Conservation (phyloP, 2,329 filamentous ascomycete genomes). For the Fusarium denticulatum region DNA sequence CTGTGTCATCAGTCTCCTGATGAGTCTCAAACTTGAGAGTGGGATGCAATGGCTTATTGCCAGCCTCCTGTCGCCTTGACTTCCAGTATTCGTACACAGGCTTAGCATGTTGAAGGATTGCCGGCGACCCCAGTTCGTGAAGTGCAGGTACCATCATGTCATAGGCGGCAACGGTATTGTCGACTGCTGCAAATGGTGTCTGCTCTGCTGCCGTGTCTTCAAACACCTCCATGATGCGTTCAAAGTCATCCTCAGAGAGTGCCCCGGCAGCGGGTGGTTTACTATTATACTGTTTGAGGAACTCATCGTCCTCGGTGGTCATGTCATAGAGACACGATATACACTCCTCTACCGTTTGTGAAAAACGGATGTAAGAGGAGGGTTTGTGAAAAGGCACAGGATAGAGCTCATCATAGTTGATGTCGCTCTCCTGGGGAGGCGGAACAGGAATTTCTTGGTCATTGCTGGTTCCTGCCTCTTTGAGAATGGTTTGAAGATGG, state of each 20-base stretch:
- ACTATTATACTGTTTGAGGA: slow-evolving; percentile 84
- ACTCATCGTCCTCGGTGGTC: slow-evolving; percentile 88
- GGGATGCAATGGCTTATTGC: slow-evolving; percentile 79
- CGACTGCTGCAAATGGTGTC: slow-evolving; percentile 88
- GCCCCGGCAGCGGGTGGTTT: slow-evolving; percentile 71
- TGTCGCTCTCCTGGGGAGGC: slow-evolving; percentile 69
- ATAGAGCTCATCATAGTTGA: slow-evolving; percentile 92
- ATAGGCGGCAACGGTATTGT: slow-evolving; percentile 84
- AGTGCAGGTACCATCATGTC: slow-evolving; percentile 79
- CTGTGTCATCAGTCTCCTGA: slow-evolving; percentile 92
- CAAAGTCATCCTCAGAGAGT: slow-evolving; percentile 91
- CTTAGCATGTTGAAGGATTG: slow-evolving; percentile 70
- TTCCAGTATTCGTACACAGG: slow-evolving; percentile 93
- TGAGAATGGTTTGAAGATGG: slow-evolving; percentile 86
- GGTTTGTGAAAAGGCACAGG: slow-evolving; percentile 82
- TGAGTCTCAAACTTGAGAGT: slow-evolving; percentile 93
- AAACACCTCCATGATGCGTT: slow-evolving; percentile 93
- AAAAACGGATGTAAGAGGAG: slow-evolving; percentile 95
- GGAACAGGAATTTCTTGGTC: slow-evolving; percentile 73
- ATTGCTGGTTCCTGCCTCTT: slow-evolving; percentile 63
- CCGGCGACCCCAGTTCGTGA: slow-evolving; percentile 59
- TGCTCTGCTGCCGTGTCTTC: slow-evolving; percentile 86
- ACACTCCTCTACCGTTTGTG: slow-evolving; percentile 96
- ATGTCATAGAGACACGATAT: slow-evolving; percentile 93
- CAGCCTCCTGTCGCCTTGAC: slow-evolving; percentile 69